These are phyloP conservation scores for Eutrema heterophyllum DNA, from an alignment of 345 rosid species.

Conservation along the genomic window DNA sequence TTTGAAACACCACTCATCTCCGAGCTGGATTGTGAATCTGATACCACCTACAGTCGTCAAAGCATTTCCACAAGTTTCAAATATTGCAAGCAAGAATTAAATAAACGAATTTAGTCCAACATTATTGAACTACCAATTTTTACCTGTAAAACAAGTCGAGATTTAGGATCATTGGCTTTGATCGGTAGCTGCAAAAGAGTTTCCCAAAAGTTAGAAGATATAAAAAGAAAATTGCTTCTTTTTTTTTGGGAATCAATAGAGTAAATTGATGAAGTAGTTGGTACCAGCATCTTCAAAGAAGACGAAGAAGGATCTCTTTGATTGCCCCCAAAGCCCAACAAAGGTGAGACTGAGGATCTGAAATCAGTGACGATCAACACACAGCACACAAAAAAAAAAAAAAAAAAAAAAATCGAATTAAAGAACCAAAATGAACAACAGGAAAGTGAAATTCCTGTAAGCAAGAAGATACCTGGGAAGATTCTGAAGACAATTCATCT, in stretches of 20 bases:
- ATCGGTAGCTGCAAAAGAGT: constrained; percentile 39
- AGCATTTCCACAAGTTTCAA: constrained; percentile 3
- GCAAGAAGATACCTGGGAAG: constrained; percentile 47
- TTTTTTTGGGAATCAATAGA: neutral
- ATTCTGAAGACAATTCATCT: constrained; percentile 56
- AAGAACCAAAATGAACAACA: neutral
- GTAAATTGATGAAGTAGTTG: neutral
- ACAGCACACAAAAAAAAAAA: neutral
- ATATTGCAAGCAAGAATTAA: neutral
- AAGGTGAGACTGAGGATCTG: constrained; percentile 55
- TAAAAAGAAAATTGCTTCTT: neutral
- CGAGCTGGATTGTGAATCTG: constrained; percentile 57
- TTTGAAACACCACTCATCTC: constrained; percentile 46
- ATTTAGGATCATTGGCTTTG: constrained; percentile 30
- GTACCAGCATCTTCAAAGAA: constrained; percentile 35
- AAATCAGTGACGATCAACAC: constrained; percentile 1
- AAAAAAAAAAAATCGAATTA: neutral
- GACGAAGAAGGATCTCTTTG: constrained; percentile 35
- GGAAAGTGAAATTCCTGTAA: neutral
- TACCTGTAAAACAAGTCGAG: constrained; percentile 52
- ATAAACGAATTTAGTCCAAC: neutral
- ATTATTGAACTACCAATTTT: neutral
- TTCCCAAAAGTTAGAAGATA: neutral
- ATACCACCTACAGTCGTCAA: constrained; percentile 43
- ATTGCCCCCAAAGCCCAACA: constrained; percentile 37